Percentiles rank a stretch among this genome's conserved stretches.
Evolutionary conservation across 78 protist genomes (phyloP).

Genomic region (Carpediemonas membranifera): DNA sequence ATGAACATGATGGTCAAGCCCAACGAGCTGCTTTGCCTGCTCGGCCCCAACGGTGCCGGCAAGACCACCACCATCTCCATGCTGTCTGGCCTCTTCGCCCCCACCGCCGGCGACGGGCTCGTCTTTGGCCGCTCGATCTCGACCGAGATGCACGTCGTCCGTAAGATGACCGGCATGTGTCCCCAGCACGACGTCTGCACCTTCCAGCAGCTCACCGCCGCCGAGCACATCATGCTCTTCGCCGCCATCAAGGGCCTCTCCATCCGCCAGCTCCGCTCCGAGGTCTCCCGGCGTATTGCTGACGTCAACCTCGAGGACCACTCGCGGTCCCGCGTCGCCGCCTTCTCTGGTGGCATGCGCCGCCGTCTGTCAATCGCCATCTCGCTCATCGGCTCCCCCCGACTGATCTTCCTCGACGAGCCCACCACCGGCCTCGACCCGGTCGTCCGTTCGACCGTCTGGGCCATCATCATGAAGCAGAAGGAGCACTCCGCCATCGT

Average conservation of each 20-base stretch:
- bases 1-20: background rate
- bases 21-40: constrained; percentile 14
- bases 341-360: background rate
- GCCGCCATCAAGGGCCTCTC: too few species aligned
- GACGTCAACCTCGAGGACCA: background rate
- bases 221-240: constrained; percentile 43
- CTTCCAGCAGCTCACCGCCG: constrained; percentile 35
- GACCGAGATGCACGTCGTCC: constrained; percentile 15
- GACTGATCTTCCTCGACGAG: background rate
- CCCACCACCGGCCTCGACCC: too few species aligned
- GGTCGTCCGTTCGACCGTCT: too few species aligned
- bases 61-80: background rate
- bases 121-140: background rate
- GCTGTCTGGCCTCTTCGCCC: constrained; percentile 1
- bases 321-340: background rate
- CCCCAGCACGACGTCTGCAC: constrained; percentile 62
- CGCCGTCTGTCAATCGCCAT: constrained; percentile 2
- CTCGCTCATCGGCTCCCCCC: background rate
- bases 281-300: background rate
- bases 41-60: constrained; percentile 60
- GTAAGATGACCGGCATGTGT: constrained; percentile 48
- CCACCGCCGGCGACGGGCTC: constrained; percentile 17
- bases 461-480: constrained; percentile 41
- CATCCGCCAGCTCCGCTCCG: background rate
- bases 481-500: too few species aligned